phyloP scores from a whole-genome alignment of 257 asterid genomes.

The Lithospermum erythrorhizon region DNA sequence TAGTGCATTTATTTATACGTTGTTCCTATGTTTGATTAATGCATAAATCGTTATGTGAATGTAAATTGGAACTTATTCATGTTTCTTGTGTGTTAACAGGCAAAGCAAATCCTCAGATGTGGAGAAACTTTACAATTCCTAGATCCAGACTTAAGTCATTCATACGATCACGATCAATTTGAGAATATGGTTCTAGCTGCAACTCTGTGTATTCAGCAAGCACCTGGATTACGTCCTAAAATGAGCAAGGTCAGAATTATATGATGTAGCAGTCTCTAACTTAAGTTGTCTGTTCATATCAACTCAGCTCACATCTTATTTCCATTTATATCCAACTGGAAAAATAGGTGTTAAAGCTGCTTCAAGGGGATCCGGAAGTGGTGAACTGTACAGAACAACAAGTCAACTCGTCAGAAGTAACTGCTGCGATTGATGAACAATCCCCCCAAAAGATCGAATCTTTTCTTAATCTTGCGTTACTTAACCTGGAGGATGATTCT shows the following conservation, averaged over 20 bases:
- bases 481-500: conserved; percentile 60
- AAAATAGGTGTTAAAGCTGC: conserved; percentile 66
- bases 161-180: conserved; percentile 41
- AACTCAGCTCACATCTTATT: no score
- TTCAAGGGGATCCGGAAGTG: conserved; percentile 47
- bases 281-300: not conserved
- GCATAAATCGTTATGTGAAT: not conserved
- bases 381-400: conserved; percentile 51
- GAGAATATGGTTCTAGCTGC: conserved; percentile 72
- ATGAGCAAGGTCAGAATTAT: conserved; percentile 41
- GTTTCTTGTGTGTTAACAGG: conserved; percentile 29
- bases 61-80: not conserved
- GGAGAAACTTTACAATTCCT: conserved; percentile 42
- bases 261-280: not conserved
- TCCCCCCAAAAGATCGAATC: conserved; percentile 51
- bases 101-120: conserved; percentile 47
- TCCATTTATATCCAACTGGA: conserved; percentile 3
- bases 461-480: conserved; percentile 66
- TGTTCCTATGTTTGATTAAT: not conserved
- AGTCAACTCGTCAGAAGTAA: conserved; percentile 30
- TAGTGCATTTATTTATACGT: not conserved
- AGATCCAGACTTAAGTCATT: conserved; percentile 45
- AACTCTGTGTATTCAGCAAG: conserved; percentile 54
- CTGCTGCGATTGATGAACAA: conserved; percentile 28
- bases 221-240: conserved; percentile 63